Evolutionary conservation across 768 basidiomycete species (phyloP).

Genomic region (Trametes maxima): DNA sequence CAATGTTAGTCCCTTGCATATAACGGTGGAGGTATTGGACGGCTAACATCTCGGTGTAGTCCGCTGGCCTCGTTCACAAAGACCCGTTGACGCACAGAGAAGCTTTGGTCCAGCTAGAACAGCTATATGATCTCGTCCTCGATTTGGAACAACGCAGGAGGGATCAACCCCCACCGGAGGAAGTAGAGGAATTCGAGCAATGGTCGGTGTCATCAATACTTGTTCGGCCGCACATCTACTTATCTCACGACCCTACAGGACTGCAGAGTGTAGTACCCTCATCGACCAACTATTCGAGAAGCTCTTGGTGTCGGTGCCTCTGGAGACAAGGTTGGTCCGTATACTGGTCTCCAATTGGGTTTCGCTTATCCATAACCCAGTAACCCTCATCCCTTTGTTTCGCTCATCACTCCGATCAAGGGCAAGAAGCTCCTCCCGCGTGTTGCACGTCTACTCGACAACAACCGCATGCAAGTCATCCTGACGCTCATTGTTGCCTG

Average conservation of each 20-base stretch:
- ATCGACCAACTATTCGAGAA: constrained; percentile 79
- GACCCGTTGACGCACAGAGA: constrained; percentile 82
- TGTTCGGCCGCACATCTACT: neutral
- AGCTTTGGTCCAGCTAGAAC: constrained; percentile 77
- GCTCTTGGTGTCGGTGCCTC: constrained; percentile 83
- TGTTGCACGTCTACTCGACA: constrained; percentile 79
- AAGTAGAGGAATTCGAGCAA: constrained; percentile 42
- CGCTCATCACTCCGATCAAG: constrained; percentile 83
- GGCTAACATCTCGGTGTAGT: constrained; percentile 39
- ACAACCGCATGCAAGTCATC: constrained; percentile 80
- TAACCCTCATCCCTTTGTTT: constrained; percentile 95
- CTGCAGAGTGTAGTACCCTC: constrained; percentile 54
- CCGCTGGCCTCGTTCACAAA: constrained; percentile 60
- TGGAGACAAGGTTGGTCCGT: constrained; percentile 80
- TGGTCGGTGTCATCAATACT: constrained; percentile 45
- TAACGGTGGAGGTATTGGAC: too few relatives aligned
- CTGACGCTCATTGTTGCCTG: constrained; percentile 92
- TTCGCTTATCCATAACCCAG: constrained; percentile 41
- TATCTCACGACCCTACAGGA: constrained; percentile 42
- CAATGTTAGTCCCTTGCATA: constrained; percentile 43
- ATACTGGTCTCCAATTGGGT: neutral
- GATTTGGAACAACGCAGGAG: constrained; percentile 84
- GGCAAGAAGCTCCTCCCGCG: constrained; percentile 93
- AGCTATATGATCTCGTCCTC: constrained; percentile 81
- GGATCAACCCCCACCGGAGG: constrained; percentile 70